Evolutionary conservation across 768 basidiomycete species (phyloP).

Genomic region (Phlebiopsis gigantea): DNA sequence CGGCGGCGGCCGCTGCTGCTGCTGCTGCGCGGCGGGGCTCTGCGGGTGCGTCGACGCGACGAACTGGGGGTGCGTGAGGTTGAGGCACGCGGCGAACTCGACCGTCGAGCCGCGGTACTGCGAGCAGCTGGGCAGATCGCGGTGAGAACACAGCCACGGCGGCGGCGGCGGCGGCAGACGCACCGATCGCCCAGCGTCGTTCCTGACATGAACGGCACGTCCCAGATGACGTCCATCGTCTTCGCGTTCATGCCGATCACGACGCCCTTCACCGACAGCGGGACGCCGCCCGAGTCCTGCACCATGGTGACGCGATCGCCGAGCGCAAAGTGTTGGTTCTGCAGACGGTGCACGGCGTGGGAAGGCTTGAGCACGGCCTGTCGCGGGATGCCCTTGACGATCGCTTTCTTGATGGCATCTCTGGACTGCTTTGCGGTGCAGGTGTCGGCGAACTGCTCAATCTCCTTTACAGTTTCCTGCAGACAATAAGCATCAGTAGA

Average conservation of each 20-base stretch:
- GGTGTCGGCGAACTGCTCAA: constrained; percentile 72
- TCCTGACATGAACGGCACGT: constrained; percentile 92
- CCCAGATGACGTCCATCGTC: constrained; percentile 95
- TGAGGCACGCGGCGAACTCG: constrained; percentile 83
- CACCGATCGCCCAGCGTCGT: constrained; percentile 80
- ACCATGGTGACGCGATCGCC: constrained; percentile 97
- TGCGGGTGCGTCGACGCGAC: constrained; percentile 67
- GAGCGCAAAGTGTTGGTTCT: constrained; percentile 80
- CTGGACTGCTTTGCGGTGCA: constrained; percentile 57
- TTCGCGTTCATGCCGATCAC: constrained; percentile 85
- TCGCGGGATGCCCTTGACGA: constrained; percentile 91
- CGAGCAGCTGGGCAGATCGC: constrained; percentile 57
- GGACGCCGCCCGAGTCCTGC: constrained; percentile 89
- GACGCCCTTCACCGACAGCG: constrained; percentile 87
- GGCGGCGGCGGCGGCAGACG: constrained; percentile 13
- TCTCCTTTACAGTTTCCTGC: constrained; percentile 71
- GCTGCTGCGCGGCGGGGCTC: constrained; percentile 43
- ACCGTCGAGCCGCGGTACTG: constrained; percentile 89
- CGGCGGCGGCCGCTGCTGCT: constrained; percentile 34
- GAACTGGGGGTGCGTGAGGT: constrained; percentile 83
- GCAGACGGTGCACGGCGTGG: constrained; percentile 84
- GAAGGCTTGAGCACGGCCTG: constrained; percentile 91
- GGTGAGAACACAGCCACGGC: neutral
- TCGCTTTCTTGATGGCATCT: constrained; percentile 76
- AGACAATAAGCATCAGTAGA: neutral